These are phyloP conservation scores for Botryosphaeria dothidea DNA, from an alignment of 2,329 filamentous ascomycete genomes.

Conservation along the genomic window DNA sequence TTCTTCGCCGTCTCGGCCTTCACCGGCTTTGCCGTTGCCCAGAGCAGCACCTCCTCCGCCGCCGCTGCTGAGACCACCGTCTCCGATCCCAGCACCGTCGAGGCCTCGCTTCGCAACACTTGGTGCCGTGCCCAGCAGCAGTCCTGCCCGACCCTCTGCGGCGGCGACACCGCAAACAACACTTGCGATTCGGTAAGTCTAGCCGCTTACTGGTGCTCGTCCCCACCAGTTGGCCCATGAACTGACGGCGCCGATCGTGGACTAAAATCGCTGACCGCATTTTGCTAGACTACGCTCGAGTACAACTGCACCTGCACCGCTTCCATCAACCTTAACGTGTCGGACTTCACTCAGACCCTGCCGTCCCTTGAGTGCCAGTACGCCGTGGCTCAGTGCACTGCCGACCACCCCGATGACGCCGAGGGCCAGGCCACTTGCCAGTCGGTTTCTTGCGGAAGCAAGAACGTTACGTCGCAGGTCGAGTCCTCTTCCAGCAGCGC, in stretches of 20 bases:
- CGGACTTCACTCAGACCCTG: conserved; percentile 58
- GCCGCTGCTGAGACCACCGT: background rate
- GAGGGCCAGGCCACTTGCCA: conserved; percentile 48
- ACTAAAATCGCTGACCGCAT: conserved; percentile 25
- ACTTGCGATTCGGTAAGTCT: conserved; percentile 58
- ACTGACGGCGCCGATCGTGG: background rate
- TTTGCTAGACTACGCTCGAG: conserved; percentile 45
- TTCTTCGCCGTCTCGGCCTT: conserved; percentile 13
- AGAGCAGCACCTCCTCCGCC: conserved; percentile 5
- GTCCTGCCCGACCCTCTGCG: conserved; percentile 62
- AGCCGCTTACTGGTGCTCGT: background rate
- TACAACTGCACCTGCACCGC: conserved; percentile 61
- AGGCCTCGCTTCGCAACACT: conserved; percentile 36
- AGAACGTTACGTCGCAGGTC: conserved; percentile 26
- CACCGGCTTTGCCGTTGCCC: conserved; percentile 12
- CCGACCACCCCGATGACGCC: conserved; percentile 46
- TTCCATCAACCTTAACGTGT: conserved; percentile 56
- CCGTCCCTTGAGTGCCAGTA: conserved; percentile 36
- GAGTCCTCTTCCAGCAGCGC: conserved; percentile 22
- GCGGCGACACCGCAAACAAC: conserved; percentile 51
- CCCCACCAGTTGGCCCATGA: background rate
- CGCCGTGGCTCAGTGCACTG: conserved; percentile 45
- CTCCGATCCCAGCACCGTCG: conserved; percentile 41
- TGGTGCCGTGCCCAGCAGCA: conserved; percentile 63
- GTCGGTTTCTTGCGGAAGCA: conserved; percentile 52